Evolutionary conservation across 169 alveolate species (phyloP), one percentile per base, ranked within the genome.

Genomic region (Pseudocohnilembus persalinus): DNA sequence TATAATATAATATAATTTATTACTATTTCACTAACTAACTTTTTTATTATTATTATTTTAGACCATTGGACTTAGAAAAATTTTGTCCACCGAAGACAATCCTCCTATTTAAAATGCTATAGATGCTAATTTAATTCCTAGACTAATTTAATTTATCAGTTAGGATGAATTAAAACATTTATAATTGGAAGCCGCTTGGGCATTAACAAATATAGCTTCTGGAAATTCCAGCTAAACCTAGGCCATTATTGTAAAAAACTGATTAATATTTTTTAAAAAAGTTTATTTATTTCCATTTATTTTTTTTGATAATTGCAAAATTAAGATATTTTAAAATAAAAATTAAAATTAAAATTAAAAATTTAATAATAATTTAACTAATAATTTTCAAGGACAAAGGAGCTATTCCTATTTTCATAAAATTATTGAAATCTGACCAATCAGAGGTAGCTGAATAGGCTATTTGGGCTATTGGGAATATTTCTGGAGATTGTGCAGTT

Each of bases 391-490:
- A 77, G 82, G 84, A 93, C 64, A 90, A 90, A 77, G 94, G 94
- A 72, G 93, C 92, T 1, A 83, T 93, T 30, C 81, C 88, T 4
- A 34, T 89, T 4, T 80, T 93, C 64, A 74, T 90, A 15, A 81
- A 82, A 24, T 74, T 85, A 0, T 77, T 91, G 1, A 73, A 75
- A 65, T 83, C 92, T 34, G 89, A 86, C 29, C 77, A 78, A 25
- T 16, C 35, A 29, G 92, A 88, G 34, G 89, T 91, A 1, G 86
- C 77, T 15, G 96, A 93, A 75, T 89, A 93, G 77, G 93, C 93
- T 4, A 86, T 90, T 33, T 93, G 96, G 96, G 94, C 93, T 1
- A 80, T 93, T 1, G 96, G 96, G 29, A 93, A 93, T 73, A 90
- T 93, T 81, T 93, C 96, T 1, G 96, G 96, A 73, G 96, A 93